A percentile compares a stretch with the other conserved stretches of the same genome.
Conservation (phyloP, 768 basidiomycete genomes). For the Lanmaoa pseudosensibilis region DNA sequence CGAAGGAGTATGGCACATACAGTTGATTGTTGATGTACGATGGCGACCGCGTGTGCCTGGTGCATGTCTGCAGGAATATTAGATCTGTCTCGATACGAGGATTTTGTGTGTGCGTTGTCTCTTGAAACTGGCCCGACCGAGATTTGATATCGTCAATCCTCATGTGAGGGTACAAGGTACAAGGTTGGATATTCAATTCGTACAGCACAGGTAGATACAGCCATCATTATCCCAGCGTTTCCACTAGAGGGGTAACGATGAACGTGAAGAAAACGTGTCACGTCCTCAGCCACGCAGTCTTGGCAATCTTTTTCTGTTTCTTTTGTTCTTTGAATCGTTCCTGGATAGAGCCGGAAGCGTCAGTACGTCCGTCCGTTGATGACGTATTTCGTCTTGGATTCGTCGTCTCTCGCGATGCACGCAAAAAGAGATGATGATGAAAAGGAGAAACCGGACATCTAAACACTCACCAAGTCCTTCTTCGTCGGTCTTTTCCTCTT, state of each 20-base stretch:
- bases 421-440: conserved; percentile 19
- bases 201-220: conserved; percentile 4
- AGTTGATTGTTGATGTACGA: too few relatives aligned
- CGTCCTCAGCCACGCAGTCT: conserved; percentile 84
- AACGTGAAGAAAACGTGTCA: conserved; percentile 7
- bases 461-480: conserved; percentile 72
- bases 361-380: conserved; percentile 28
- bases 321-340: conserved; percentile 86
- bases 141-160: not conserved
- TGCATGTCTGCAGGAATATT: too few relatives aligned
- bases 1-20: too few relatives aligned
- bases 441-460: conserved; percentile 5
- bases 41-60: too few relatives aligned
- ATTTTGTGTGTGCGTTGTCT: too few relatives aligned
- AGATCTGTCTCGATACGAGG: too few relatives aligned
- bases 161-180: not conserved
- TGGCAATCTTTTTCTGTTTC: conserved; percentile 77
- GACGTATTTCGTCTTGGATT: conserved; percentile 17
- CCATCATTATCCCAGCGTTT: not conserved
- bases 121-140: too few relatives aligned
- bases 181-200: conserved; percentile 1
- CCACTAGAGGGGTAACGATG: not conserved
- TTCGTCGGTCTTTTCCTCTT: conserved; percentile 79
- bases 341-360: conserved; percentile 39
- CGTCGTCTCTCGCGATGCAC: conserved; percentile 22